phyloP scores from a whole-genome alignment of 2,329 filamentous ascomycete species.

The Colletotrichum sp. region DNA sequence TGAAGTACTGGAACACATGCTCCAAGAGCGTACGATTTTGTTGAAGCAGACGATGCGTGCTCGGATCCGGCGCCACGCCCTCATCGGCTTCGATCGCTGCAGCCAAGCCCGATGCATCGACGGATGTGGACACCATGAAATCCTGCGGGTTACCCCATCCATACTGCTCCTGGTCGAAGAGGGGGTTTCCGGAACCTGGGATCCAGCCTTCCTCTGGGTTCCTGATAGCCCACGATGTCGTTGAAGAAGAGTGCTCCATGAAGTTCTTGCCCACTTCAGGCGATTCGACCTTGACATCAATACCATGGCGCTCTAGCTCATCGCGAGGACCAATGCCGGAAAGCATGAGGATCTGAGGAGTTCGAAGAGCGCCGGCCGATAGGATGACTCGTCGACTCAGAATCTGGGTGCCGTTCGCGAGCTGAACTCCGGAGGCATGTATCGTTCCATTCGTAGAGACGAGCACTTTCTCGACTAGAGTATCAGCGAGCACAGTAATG shows the following conservation, averaged over 20 bases:
- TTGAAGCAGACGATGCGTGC: neutral
- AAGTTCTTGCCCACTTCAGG: neutral
- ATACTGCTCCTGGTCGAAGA: neutral
- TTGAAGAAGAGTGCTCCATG: neutral
- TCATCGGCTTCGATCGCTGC: neutral
- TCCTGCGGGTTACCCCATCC: neutral
- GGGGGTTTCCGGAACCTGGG: neutral
- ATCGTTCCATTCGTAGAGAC: fast-evolving
- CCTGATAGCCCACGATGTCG: neutral
- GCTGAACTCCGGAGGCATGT: neutral
- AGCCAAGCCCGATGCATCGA: neutral
- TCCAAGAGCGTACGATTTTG: neutral
- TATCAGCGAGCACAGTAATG: neutral
- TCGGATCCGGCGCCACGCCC: neutral
- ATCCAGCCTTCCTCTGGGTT: neutral
- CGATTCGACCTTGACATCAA: neutral
- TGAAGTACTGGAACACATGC: neutral
- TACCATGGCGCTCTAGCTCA: neutral
- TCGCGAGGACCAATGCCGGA: neutral
- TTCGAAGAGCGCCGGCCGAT: neutral
- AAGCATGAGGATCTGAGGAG: neutral
- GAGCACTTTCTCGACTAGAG: neutral
- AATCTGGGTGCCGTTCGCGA: neutral
- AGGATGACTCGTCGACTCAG: fast-evolving
- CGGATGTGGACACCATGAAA: neutral